A percentile compares a stretch with the other conserved stretches of the same genome.
Conservation (phyloP, 176 grass and related monocot species). For the Cenchrus purpureus region DNA sequence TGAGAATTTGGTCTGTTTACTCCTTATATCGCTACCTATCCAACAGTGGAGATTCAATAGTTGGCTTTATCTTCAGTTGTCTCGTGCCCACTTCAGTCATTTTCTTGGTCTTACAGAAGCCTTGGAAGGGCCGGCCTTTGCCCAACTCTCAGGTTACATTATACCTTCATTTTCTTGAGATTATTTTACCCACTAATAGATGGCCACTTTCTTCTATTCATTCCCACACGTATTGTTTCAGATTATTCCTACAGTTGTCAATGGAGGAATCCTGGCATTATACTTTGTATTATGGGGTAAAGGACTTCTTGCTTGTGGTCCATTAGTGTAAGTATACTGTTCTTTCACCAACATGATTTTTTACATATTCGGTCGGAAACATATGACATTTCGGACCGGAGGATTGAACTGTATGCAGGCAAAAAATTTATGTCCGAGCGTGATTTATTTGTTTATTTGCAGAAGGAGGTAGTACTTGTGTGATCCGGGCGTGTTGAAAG, state of each 20-base stretch:
- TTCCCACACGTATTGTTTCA: constrained; percentile 39
- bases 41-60: constrained; percentile 55
- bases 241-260: constrained; percentile 86
- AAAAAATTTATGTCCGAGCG: no score
- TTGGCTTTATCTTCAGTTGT: constrained; percentile 97
- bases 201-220: constrained; percentile 23
- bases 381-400: no score
- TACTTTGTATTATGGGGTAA: constrained; percentile 95
- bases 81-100: constrained; percentile 83
- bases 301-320: constrained; percentile 84
- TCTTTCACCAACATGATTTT: constrained; percentile 23
- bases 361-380: neutral
- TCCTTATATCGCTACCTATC: constrained; percentile 52
- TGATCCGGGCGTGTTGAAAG: neutral
- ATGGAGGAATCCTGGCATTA: constrained; percentile 96
- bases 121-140: constrained; percentile 87
- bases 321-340: constrained; percentile 78
- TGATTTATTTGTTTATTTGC: no score
- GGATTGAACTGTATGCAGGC: no score
- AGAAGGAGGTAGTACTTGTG: neutral
- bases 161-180: constrained; percentile 30
- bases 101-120: constrained; percentile 85
- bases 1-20: constrained; percentile 91
- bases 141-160: constrained; percentile 87
- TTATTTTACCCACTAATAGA: constrained; percentile 22